These are phyloP conservation scores for Lavandula angustifolia DNA, from an alignment of 257 asterid genomes.

Conservation along the genomic window DNA sequence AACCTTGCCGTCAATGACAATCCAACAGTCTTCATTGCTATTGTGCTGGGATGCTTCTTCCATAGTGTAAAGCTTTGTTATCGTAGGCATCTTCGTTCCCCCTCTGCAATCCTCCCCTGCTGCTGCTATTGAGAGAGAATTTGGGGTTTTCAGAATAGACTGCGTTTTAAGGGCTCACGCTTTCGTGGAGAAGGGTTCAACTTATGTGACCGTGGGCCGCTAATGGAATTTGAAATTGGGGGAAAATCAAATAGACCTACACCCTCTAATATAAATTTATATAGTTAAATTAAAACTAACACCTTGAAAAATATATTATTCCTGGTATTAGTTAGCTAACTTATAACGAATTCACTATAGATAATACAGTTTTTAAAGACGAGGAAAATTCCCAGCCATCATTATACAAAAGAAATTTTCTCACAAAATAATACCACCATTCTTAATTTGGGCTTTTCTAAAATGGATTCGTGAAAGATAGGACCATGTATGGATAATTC, in stretches of 20 bases:
- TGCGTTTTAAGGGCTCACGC: neutral
- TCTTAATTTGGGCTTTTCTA: no score
- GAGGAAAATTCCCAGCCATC: no score
- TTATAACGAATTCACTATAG: no score
- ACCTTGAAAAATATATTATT: no score
- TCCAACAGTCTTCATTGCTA: constrained; percentile 87
- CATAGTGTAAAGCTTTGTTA: constrained; percentile 70
- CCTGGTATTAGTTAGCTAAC: no score
- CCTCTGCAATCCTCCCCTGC: constrained; percentile 24
- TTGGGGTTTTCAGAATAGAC: neutral
- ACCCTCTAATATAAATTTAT: no score
- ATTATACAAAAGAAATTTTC: no score
- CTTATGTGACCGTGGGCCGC: constrained; percentile 1
- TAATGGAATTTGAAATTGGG: neutral
- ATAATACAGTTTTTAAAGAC: no score
- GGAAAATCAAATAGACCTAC: neutral
- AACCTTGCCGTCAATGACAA: constrained; percentile 84
- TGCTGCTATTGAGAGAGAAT: neutral
- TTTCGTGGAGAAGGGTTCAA: constrained; percentile 31
- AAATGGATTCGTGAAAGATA: no score
- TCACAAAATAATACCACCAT: no score
- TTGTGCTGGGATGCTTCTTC: constrained; percentile 81
- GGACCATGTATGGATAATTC: no score
- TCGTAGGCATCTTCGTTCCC: constrained; percentile 63
- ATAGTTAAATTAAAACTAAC: no score